Conservation (phyloP, 2,329 filamentous ascomycete species). For the Berkeleyomyces basicola region DNA sequence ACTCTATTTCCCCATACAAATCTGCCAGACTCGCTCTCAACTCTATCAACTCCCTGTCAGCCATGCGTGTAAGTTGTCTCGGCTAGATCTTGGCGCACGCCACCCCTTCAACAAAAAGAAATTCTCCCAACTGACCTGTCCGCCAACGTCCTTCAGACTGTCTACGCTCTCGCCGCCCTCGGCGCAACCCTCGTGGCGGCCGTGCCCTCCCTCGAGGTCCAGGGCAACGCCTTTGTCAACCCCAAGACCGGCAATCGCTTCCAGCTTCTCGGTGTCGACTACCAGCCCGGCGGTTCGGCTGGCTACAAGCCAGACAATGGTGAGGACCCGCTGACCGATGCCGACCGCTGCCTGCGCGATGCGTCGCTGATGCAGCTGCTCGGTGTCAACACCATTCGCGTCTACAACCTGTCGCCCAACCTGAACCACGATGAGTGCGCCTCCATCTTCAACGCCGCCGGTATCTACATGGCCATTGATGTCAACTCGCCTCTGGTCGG, state of each 20-base stretch:
- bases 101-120: neutral
- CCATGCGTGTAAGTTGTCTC: constrained; percentile 12
- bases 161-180: constrained; percentile 29
- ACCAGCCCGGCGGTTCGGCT: constrained; percentile 50
- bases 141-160: neutral
- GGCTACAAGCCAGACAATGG: constrained; percentile 39
- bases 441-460: constrained; percentile 50
- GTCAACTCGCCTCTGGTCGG: constrained; percentile 48
- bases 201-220: constrained; percentile 38
- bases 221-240: constrained; percentile 44
- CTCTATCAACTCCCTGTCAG: neutral
- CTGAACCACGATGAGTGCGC: constrained; percentile 51
- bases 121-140: neutral
- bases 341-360: constrained; percentile 43
- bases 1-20: too few relatives aligned
- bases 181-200: constrained; percentile 37
- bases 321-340: constrained; percentile 43
- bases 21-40: neutral
- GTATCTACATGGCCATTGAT: constrained; percentile 53
- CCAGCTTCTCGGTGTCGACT: constrained; percentile 51
- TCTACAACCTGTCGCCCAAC: constrained; percentile 51
- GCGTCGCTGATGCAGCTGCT: constrained; percentile 48
- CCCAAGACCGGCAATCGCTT: constrained; percentile 40
- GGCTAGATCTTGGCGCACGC: neutral
- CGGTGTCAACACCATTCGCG: constrained; percentile 49